phyloP scores from a whole-genome alignment of 768 basidiomycete genomes.

The Tulasnella sp. region DNA sequence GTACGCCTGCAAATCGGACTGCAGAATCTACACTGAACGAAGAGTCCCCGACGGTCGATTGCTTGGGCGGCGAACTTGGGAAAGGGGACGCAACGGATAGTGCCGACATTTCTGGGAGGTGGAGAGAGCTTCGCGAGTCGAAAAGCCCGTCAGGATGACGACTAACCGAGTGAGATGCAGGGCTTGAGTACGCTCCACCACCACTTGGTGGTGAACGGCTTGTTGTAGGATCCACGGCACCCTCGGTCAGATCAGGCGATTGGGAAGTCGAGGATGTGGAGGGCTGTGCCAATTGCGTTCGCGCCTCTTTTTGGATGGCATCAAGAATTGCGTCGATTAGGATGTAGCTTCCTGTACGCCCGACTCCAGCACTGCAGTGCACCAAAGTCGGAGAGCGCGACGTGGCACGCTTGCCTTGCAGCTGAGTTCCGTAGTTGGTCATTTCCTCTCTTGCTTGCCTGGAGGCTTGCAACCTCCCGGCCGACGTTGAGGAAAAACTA shows the following conservation, averaged over 20 bases:
- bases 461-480: constrained; percentile 18
- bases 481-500: constrained; percentile 13
- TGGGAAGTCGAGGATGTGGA: not conserved
- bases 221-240: not conserved
- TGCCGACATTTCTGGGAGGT: not conserved
- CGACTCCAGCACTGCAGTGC: constrained; percentile 92
- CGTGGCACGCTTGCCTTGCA: too few relatives aligned
- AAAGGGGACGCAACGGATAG: not conserved
- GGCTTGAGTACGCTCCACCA: not conserved
- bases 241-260: not conserved
- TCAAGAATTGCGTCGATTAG: constrained; percentile 79
- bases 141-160: not conserved
- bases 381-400: constrained; percentile 46
- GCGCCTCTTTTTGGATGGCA: constrained; percentile 50
- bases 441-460: constrained; percentile 20
- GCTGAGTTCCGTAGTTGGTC: not conserved
- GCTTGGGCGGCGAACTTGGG: not conserved
- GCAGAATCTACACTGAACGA: not conserved
- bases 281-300: not conserved
- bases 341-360: constrained; percentile 89
- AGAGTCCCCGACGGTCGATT: not conserved
- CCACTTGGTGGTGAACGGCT: not conserved
- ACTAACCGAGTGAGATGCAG: not conserved
- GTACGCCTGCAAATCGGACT: not conserved
- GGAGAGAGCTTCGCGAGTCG: not conserved